Base-by-base conservation (phyloP, 768 basidiomycete genomes). In the Cystofilobasidium capitatum region DNA sequence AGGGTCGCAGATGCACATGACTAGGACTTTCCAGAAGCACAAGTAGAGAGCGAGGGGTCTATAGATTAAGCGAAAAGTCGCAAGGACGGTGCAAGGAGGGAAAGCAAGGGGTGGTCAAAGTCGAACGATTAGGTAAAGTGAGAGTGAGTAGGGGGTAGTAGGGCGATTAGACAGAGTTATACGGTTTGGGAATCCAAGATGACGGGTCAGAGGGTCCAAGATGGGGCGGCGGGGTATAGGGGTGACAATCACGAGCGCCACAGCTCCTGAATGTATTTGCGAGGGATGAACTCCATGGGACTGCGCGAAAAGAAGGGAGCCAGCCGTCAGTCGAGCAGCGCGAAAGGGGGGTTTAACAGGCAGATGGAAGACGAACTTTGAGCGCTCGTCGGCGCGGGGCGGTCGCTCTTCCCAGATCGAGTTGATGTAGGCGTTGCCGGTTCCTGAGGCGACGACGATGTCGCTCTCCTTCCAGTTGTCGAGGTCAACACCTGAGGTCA, bases 401-500 rank as follows among this genome's bases (percentile, higher is more conserved):
- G 29, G 2, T 2, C 1, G 10, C 10, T 60, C 54, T 24, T 62
- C 61, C 47, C 45, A 68, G 51, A 68, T 68, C 35, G 37, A 26
- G 55, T 68, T 68, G 39, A 68, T 39, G 61, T 68, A 63, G 0
- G 14, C 45, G 42, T 68, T 68, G 13, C 66, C 66, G 22, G 66
- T 68, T n/a, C 36, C 49, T 13, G 22, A 35, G 9, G 66, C 66
- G 14, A 60, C 16, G 2, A 44, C 29, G 22, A 68, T 47, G 44
- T 68, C 66, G 14, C 49, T 40, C 10, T 33, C 31, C 24, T 57
- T 68, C 66, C 66, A 68, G 55, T 68, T 68, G 54, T 68, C 66
- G 44, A 68, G 66, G 17, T 68, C 66, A 33, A 51, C 44, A 17
- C 42, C 39, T 47, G 29, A 8, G 2, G 24, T 16, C 3, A 13